A percentile compares a stretch with the other conserved stretches of the same genome.
phyloP scores from a whole-genome alignment of 208 protist genomes.

The Trichomonas tenax region DNA sequence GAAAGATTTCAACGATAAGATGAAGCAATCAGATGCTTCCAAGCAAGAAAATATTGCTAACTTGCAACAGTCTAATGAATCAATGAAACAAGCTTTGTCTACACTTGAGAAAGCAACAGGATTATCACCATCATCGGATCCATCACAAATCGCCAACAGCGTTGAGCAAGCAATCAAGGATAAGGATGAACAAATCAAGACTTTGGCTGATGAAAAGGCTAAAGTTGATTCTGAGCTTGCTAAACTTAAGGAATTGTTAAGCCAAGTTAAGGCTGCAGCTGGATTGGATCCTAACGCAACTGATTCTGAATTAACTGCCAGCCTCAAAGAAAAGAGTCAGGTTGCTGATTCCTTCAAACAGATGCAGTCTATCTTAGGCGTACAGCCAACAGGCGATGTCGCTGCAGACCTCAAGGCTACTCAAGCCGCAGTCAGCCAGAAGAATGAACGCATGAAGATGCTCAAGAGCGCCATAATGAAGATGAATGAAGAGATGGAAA shows the following conservation, averaged over 20 bases:
- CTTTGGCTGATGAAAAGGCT: background rate
- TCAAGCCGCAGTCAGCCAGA: background rate
- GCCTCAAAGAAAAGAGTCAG: too few relatives aligned
- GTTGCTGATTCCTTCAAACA: too few relatives aligned
- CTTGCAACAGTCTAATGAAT: too few relatives aligned
- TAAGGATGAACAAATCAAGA: background rate
- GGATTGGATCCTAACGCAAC: background rate
- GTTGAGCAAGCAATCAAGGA: background rate
- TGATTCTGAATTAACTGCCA: too few relatives aligned
- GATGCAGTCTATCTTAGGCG: background rate
- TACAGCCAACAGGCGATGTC: background rate
- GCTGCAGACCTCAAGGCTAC: background rate
- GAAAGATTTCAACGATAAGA: too few relatives aligned
- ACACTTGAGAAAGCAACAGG: background rate
- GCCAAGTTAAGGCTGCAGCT: background rate
- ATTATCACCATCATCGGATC: background rate
- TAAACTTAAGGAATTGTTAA: background rate
- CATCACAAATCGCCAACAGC: background rate
- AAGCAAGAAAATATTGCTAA: too few relatives aligned
- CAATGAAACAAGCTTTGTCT: background rate
- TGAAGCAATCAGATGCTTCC: too few relatives aligned
- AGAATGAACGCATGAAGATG: background rate
- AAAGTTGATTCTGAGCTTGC: background rate
- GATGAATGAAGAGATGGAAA: background rate
- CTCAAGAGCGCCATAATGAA: background rate